Base-by-base conservation (phyloP, 1,284 basidiomycete species). In the Vanrija sp. region DNA sequence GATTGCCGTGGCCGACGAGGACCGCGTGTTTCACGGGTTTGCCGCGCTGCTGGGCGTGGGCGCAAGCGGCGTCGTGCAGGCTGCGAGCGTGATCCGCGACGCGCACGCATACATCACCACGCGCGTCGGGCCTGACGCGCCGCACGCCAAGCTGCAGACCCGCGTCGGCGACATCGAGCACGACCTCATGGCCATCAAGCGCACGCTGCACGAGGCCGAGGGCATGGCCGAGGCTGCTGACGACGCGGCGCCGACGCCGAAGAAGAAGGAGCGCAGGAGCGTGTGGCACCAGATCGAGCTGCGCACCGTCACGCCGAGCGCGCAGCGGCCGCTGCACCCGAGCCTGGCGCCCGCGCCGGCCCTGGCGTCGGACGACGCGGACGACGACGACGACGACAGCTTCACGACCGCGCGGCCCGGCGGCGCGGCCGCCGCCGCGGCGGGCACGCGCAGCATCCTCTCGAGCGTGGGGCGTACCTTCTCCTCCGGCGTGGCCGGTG, bases 1-100 rank as follows among this genome's bases (percentile, higher is more conserved):
- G 75, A 92, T 93, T 47, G 84, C 84, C 19, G 77, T 86, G 15
- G 83, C 87, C 1, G 89, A 93, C 69, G 88, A 89, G 61, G 82
- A 82, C 35, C 79, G 91, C 9, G 78, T 86, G 0, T 78, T 79
- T 10, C 80, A 81, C 8, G 88, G 89, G 1, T 89, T 85, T 60
- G 84, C 86, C 63, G 85, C 87, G 1, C 73, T 90, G 15, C 75
- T 90, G 9, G 78, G 80, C 18, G 78, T 89, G 7, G 67, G 36
- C 79, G 82, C 37, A 80, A 80, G 14, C 81, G 63, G 60, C 3
- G 64, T 61, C 6, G 65, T 66, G 5, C 59, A 68, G 47, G 62
- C 73, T 22, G 68, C 64, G 3, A 79, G 81, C 27, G 71, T 84
- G 1, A 77, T 83, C 54, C 57, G 60, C 3, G 83, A 86, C 57